A percentile compares a stretch with the other conserved stretches of the same genome.
phyloP scores from a whole-genome alignment of 2,329 filamentous ascomycete species.

The Knufia petricola region DNA sequence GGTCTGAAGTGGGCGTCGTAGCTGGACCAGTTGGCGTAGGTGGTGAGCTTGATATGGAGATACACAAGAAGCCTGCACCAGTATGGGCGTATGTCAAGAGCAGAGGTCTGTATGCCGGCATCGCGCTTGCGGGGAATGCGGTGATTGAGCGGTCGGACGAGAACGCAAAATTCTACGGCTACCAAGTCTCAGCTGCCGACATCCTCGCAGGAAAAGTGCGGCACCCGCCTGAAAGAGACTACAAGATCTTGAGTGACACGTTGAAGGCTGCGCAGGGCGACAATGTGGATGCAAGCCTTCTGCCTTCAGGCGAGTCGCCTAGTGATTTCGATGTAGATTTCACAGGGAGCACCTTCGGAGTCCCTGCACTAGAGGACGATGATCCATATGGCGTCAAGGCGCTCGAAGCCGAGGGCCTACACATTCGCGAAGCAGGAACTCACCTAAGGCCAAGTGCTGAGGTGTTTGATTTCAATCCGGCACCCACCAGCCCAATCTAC shows the following conservation, averaged over 20 bases:
- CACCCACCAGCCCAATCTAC: conserved; percentile 60
- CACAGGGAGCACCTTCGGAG: conserved; percentile 54
- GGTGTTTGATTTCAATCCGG: conserved; percentile 72
- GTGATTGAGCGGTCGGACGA: conserved; percentile 79
- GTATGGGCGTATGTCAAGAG: conserved; percentile 84
- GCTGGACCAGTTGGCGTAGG: conserved; percentile 71
- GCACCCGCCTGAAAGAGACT: conserved; percentile 44
- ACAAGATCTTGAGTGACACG: conserved; percentile 62
- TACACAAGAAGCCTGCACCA: conserved; percentile 59
- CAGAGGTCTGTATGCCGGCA: conserved; percentile 75
- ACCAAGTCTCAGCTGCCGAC: conserved; percentile 51
- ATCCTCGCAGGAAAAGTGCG: conserved; percentile 54
- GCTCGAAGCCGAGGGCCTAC: conserved; percentile 79
- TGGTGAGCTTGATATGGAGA: conserved; percentile 58
- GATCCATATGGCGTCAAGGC: conserved; percentile 88
- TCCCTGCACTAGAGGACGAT: conserved; percentile 70
- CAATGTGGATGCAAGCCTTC: conserved; percentile 59
- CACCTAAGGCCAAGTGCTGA: conserved; percentile 63
- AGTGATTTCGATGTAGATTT: conserved; percentile 56
- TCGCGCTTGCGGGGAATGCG: conserved; percentile 79
- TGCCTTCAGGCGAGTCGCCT: conserved; percentile 62
- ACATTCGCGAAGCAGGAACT: conserved; percentile 82
- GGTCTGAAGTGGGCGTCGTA: conserved; percentile 67
- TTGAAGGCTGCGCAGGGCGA: conserved; percentile 83
- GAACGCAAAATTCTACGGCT: conserved; percentile 76